Base-by-base conservation (phyloP, 2,329 filamentous ascomycete species). In the Dothideomycetes sp. region DNA sequence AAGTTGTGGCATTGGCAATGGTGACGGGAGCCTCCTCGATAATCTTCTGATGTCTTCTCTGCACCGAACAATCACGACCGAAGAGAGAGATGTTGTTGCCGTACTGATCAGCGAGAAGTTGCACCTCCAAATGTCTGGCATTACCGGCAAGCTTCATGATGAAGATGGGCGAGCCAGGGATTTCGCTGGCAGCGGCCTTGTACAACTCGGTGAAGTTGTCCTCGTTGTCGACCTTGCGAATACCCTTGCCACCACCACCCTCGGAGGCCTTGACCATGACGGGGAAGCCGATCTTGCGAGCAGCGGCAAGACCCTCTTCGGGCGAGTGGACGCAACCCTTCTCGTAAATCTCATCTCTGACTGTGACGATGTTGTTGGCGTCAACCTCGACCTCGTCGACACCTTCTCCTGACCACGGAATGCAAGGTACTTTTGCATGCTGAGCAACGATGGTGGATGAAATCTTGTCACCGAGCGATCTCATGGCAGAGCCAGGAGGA, bases 191-290 rank as follows among this genome's bases (percentile, higher is more conserved):
- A 16, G 93, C 91, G 32, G 89, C 91, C 65, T 93, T 91, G 74
- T 96, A 98, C 32, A 96, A 72, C 52, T 74, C 71, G 59, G 82
- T 74, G 56, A 98, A 98, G 48, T 83, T 80, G 29, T 89, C 82
- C 61, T 94, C 88, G 47, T 72, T 72, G 47, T 85, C 73, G 51
- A 91, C 91, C 69, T 96, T 95, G 61, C 93, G 86, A 60, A 98
- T 98, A 74, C 91, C 91, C 73, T 98, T 98, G 61, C 91, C 91
- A 69, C 91, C 91, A 69, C 91, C 91, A 68, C 91, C 91, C 71
- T 98, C 91, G 3, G 91, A 96, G n/a, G 91, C 91, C 73, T 98
- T 98, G 64, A 98, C 86, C 91, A 98, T 98, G 71, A 98, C 84
- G 12, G 91, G 91, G 70, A 98, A 98, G 51, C 91, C 91, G 62